Evolutionary conservation across 2,329 filamentous ascomycete species (phyloP), one percentile per base, ranked within the genome.

Genomic region (Ophiocordyceps camponoti-floridani): DNA sequence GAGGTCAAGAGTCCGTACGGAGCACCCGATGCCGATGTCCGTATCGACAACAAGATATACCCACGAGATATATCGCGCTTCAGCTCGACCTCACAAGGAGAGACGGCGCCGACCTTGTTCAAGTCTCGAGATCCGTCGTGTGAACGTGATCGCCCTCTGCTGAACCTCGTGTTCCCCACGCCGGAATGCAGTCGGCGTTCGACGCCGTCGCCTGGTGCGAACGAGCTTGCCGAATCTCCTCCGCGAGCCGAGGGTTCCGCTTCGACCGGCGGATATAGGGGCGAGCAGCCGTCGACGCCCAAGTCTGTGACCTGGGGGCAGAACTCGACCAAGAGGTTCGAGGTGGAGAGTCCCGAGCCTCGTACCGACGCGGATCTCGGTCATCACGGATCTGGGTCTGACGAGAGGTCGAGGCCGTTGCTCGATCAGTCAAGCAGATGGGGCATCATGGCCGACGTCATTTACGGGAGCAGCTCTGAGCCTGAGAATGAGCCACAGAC

Each of bases 291-390:
- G 2, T 63, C 67, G 30, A 62, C 62, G 7, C 65, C 72, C 7
- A 79, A 79, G 51, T 69, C 62, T 40, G 77, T 82, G 4, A 77
- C 69, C 12, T 82, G 76, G 77, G 78, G 75, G 11, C 65, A 77
- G 47, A 78, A 79, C 49, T 68, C 77, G 53, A 79, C 72, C 4
- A 75, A 79, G 55, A 72, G 75, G 47, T 82, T 76, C 48, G 73
- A 79, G 43, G 67, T 73, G 11, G 73, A 75, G 47, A 79, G 70
- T 44, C 72, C 77, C 7, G 72, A 73, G 41, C 52, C 52, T n/a
- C 60, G 54, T 48, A 59, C 53, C 44, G 55, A 58, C 42, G 48
- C 49, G 10, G 60, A 62, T 18, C 40, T 40, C 7, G 35, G 7
- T 33, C 56, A 50, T 19, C 47, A 44, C 26, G 57, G 55, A 26